These are phyloP conservation scores for Diaporthe destruens DNA, from an alignment of 2,329 filamentous ascomycete species.

Conservation along the genomic window DNA sequence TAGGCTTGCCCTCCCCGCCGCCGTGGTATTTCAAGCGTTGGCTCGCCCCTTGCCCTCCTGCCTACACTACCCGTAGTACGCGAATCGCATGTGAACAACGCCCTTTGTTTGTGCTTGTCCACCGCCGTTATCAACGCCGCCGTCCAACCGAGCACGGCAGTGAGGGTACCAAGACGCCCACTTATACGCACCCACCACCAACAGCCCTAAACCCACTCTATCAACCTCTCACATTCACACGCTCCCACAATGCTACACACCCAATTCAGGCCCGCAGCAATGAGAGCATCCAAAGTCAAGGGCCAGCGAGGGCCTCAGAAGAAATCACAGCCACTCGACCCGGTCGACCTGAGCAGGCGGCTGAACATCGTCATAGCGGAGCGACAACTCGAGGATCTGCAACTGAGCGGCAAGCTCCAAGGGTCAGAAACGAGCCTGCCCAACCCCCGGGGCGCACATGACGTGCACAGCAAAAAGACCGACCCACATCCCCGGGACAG, in stretches of 20 bases:
- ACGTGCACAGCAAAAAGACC: conserved; percentile 3
- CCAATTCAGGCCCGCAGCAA: conserved; percentile 13
- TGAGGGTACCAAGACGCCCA: not conserved
- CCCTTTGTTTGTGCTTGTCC: conserved; percentile 17
- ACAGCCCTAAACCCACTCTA: not conserved
- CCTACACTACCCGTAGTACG: not conserved
- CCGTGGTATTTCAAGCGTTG: conserved; percentile 17
- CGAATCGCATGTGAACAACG: conserved; percentile 18
- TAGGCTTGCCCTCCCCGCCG: conserved; percentile 9
- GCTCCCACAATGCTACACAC: conserved; percentile 9
- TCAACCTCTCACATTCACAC: not conserved
- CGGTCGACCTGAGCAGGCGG: conserved; percentile 23
- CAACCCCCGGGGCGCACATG: conserved; percentile 3
- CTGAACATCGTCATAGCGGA: conserved; percentile 29
- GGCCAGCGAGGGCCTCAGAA: not conserved
- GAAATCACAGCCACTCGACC: conserved; percentile 18
- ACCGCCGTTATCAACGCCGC: conserved; percentile 7
- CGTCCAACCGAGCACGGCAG: conserved; percentile 23
- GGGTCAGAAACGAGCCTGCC: conserved; percentile 7
- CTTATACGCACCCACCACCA: not conserved
- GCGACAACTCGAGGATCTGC: conserved; percentile 9
- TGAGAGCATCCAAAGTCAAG: not conserved
- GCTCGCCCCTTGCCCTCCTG: conserved; percentile 6
- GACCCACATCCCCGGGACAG: not conserved
- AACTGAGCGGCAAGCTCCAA: not conserved